phyloP scores from a whole-genome alignment of 352 stramenopile genomes.

The Globisporangium alternatum region DNA sequence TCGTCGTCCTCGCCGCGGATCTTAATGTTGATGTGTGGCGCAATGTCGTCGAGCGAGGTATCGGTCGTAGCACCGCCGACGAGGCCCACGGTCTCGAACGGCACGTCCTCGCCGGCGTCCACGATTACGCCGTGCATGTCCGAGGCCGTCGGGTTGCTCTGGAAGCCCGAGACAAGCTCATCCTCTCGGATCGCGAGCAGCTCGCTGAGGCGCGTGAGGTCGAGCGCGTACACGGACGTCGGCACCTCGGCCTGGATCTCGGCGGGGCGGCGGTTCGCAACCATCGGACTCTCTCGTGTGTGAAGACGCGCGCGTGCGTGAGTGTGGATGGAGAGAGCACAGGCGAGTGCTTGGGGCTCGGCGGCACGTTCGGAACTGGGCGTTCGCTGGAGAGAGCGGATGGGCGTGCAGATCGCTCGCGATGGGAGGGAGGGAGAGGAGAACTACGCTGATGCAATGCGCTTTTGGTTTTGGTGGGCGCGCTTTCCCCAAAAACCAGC shows the following conservation, averaged over 20 bases:
- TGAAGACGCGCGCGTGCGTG: too few relatives aligned
- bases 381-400: not conserved
- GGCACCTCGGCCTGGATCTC: conserved; percentile 58
- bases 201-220: conserved; percentile 48
- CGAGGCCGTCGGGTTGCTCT: conserved; percentile 46
- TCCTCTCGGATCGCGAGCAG: conserved; percentile 45
- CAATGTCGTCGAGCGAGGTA: conserved; percentile 18
- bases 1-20: not conserved
- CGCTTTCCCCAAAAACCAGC: not conserved
- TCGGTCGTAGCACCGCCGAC: not conserved
- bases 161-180: conserved; percentile 55
- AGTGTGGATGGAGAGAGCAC: too few relatives aligned
- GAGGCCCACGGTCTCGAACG: conserved; percentile 66
- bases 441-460: too few relatives aligned
- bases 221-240: conserved; percentile 51
- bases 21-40: conserved; percentile 10
- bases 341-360: too few relatives aligned
- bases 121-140: conserved; percentile 81
- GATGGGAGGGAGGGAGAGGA: too few relatives aligned
- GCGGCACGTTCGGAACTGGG: not conserved
- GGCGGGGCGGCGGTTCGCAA: conserved; percentile 44
- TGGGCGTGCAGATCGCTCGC: not conserved
- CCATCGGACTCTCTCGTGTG: conserved; percentile 21
- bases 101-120: conserved; percentile 67
- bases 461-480: not conserved